A percentile compares a stretch with the other conserved stretches of the same genome.
phyloP scores from a whole-genome alignment of 495 filamentous ascomycete species.

The Hyaloscypha bicolor region DNA sequence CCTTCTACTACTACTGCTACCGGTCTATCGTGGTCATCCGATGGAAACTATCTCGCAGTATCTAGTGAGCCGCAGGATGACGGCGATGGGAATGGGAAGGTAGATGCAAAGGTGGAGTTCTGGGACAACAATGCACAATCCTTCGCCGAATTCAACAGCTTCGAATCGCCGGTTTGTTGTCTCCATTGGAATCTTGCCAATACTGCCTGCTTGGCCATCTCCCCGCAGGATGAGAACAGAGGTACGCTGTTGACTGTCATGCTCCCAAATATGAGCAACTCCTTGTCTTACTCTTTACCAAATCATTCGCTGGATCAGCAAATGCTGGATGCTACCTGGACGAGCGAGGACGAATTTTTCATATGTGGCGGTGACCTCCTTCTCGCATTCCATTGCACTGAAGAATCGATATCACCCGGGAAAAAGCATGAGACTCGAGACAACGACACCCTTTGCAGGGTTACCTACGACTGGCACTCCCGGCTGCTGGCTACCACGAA shows the following conservation, averaged over 20 bases:
- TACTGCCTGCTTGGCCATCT: constrained; percentile 55
- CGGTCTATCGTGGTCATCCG: constrained; percentile 71
- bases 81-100: constrained; percentile 41
- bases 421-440: constrained; percentile 44
- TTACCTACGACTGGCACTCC: constrained; percentile 50
- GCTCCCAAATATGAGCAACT: constrained; percentile 41
- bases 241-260: constrained; percentile 54
- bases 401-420: constrained; percentile 40
- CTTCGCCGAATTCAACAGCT: constrained; percentile 45
- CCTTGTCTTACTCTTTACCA: constrained; percentile 44
- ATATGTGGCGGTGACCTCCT: constrained; percentile 59
- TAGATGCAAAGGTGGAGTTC: constrained; percentile 56
- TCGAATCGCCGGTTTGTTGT: constrained; percentile 56
- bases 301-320: constrained; percentile 46
- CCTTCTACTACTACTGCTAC: constrained; percentile 51
- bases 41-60: constrained; percentile 68
- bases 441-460: constrained; percentile 46
- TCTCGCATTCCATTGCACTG: constrained; percentile 40
- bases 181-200: constrained; percentile 63
- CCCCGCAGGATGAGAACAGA: constrained; percentile 46
- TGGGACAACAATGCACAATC: constrained; percentile 63
- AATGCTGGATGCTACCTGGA: constrained; percentile 62
- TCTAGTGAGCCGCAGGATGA: constrained; percentile 61
- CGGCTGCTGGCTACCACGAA: constrained; percentile 50
- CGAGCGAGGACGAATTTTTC: constrained; percentile 56